phyloP scores from a whole-genome alignment of 2,329 filamentous ascomycete genomes.

The Arthrobotrys sinensis region DNA sequence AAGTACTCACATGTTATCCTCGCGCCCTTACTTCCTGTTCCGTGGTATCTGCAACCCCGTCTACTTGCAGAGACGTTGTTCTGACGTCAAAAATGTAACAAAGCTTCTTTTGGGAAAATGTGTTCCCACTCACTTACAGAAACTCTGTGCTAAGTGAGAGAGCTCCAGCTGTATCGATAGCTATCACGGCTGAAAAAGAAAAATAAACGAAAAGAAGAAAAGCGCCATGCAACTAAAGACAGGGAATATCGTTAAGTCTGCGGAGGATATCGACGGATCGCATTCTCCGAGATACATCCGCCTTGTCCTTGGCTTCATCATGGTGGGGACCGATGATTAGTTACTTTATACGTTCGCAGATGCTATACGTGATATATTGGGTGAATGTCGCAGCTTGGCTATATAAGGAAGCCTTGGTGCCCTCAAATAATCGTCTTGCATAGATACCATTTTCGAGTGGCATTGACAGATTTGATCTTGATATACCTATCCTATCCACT shows the following conservation, averaged over 20 bases:
- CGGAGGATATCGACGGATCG: slow-evolving; percentile 29
- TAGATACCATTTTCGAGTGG: neutral
- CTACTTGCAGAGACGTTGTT: slow-evolving; percentile 34
- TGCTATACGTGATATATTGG: neutral
- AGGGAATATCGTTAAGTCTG: slow-evolving; percentile 23
- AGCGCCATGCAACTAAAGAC: neutral
- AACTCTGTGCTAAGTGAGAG: slow-evolving; percentile 31
- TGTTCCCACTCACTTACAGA: slow-evolving; percentile 28
- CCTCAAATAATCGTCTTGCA: neutral
- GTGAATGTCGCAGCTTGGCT: neutral
- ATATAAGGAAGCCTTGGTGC: slow-evolving; percentile 27
- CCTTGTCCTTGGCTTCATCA: slow-evolving; percentile 46
- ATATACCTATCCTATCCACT: neutral
- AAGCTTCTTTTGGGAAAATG: slow-evolving; percentile 24
- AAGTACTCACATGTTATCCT: slow-evolving; percentile 40
- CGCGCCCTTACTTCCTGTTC: slow-evolving; percentile 11
- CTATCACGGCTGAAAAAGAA: slow-evolving; percentile 12
- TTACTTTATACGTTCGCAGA: neutral
- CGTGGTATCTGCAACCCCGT: slow-evolving; percentile 33
- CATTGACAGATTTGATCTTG: neutral
- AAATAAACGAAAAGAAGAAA: slow-evolving; percentile 20
- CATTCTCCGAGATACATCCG: slow-evolving; percentile 37
- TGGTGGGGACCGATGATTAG: neutral
- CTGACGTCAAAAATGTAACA: slow-evolving; percentile 60
- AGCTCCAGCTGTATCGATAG: slow-evolving; percentile 34